Conservation (phyloP, 2,329 filamentous ascomycete genomes). For the Xylaria sp. region DNA sequence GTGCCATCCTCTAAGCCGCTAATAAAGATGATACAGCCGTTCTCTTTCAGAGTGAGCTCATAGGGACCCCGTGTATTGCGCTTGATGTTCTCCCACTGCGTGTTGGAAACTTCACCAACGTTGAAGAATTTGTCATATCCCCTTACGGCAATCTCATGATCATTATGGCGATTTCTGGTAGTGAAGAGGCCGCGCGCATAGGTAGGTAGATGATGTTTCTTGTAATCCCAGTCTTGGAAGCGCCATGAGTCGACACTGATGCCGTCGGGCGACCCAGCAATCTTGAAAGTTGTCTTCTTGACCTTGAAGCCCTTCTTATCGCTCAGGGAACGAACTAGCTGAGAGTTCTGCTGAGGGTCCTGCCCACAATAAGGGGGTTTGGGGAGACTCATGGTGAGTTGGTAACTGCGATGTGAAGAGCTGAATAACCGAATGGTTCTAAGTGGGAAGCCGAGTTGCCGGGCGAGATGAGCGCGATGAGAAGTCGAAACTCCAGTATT, state of each 20-base stretch:
- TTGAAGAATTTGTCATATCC: slow-evolving; percentile 99
- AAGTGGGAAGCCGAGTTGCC: not conserved
- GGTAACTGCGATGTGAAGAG: slow-evolving; percentile 15
- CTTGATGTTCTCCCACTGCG: slow-evolving; percentile 84
- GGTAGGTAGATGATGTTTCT: slow-evolving; percentile 83
- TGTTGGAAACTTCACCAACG: slow-evolving; percentile 81
- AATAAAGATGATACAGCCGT: slow-evolving; percentile 99
- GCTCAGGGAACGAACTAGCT: slow-evolving; percentile 74
- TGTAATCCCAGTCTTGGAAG: slow-evolving; percentile 96
- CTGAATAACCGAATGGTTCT: not conserved
- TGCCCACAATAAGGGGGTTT: slow-evolving; percentile 74
- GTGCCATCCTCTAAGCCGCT: slow-evolving; percentile 90
- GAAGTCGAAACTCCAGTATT: not conserved
- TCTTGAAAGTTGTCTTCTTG: slow-evolving; percentile 81
- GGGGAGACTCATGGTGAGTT: slow-evolving; percentile 49
- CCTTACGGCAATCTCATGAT: slow-evolving; percentile 82
- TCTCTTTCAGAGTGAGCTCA: slow-evolving; percentile 96
- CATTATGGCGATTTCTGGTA: slow-evolving; percentile 71
- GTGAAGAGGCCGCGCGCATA: slow-evolving; percentile 96
- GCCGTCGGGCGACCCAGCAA: slow-evolving; percentile 70
- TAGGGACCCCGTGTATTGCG: slow-evolving; percentile 85
- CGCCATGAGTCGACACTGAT: slow-evolving; percentile 89
- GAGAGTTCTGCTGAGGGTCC: slow-evolving; percentile 72
- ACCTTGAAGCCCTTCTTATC: slow-evolving; percentile 73
- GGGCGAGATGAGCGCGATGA: not conserved